Percentiles rank a stretch among this genome's conserved stretches.
Evolutionary conservation across 2,329 filamentous ascomycete species (phyloP).

Genomic region (Fusarium setosum): DNA sequence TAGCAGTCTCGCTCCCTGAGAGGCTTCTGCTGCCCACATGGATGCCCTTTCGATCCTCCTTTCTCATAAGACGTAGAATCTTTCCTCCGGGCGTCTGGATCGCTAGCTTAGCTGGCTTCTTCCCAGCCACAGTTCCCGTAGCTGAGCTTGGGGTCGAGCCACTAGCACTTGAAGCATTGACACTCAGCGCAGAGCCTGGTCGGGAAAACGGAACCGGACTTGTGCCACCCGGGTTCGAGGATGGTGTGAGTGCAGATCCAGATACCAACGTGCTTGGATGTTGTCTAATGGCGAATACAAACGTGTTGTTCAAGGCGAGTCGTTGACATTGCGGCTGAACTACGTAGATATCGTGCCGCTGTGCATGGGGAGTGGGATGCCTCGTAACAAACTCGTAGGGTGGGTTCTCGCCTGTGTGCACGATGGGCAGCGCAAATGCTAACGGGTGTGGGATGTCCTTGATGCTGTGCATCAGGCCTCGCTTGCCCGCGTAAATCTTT

Average conservation of each 20-base stretch:
- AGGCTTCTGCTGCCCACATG: slow-evolving; percentile 58
- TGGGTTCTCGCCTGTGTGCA: slow-evolving; percentile 92
- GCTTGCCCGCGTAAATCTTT: slow-evolving; percentile 93
- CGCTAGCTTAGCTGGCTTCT: slow-evolving; percentile 94
- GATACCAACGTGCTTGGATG: slow-evolving; percentile 73
- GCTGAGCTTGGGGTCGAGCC: slow-evolving; percentile 68
- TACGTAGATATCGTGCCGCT: slow-evolving; percentile 96
- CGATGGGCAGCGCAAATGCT: slow-evolving; percentile 88
- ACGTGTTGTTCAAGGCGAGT: slow-evolving; percentile 94
- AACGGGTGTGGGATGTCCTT: slow-evolving; percentile 95
- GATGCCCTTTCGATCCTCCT: slow-evolving; percentile 74
- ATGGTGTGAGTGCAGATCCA: slow-evolving; percentile 55
- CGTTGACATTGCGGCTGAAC: slow-evolving; percentile 93
- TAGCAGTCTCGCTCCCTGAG: slow-evolving; percentile 64
- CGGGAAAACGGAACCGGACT: slow-evolving; percentile 72
- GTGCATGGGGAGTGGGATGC: slow-evolving; percentile 97
- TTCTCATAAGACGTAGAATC: slow-evolving; percentile 87
- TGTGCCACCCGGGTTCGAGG: slow-evolving; percentile 59
- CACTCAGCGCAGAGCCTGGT: slow-evolving; percentile 73
- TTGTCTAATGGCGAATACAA: slow-evolving; percentile 95
- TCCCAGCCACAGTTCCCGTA: slow-evolving; percentile 64
- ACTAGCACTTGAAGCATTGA: slow-evolving; percentile 68
- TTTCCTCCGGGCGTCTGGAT: slow-evolving; percentile 96
- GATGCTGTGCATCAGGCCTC: slow-evolving; percentile 96
- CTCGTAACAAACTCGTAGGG: slow-evolving; percentile 92